Conservation (phyloP, 2,329 filamentous ascomycete species). For the Zasmidium citrigriseum region DNA sequence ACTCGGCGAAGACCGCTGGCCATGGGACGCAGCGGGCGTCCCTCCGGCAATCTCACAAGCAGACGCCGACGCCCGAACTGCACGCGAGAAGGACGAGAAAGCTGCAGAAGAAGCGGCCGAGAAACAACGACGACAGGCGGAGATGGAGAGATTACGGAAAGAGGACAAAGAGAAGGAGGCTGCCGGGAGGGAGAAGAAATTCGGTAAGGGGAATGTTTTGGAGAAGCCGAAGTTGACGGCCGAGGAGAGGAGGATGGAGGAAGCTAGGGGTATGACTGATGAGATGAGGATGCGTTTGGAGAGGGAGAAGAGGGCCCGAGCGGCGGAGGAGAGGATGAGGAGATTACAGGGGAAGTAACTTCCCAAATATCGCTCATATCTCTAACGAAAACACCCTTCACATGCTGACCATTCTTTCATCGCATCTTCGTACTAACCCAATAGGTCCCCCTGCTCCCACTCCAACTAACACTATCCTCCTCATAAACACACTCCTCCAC, state of each 20-base stretch:
- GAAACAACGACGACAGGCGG: conserved; percentile 66
- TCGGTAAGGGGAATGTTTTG: conserved; percentile 51
- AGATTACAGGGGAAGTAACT: conserved; percentile 54
- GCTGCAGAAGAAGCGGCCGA: conserved; percentile 65
- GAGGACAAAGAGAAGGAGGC: conserved; percentile 63
- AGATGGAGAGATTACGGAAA: conserved; percentile 69
- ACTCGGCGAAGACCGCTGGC: conserved; percentile 73
- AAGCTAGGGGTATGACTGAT: conserved; percentile 78
- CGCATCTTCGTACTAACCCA: conserved; percentile 72
- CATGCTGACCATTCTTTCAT: no score
- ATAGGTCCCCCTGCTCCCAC: conserved; percentile 76
- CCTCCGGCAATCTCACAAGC: conserved; percentile 69
- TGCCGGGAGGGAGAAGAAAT: conserved; percentile 52
- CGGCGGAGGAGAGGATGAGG: conserved; percentile 84
- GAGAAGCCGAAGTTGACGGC: conserved; percentile 67
- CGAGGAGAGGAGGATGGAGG: conserved; percentile 79
- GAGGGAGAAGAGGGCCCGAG: conserved; percentile 83
- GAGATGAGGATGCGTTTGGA: conserved; percentile 85
- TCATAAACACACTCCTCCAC: conserved; percentile 71
- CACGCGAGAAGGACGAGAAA: conserved; percentile 69
- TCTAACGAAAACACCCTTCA: no score
- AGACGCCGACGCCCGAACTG: conserved; percentile 70
- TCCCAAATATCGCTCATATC: no score
- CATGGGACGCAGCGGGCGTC: conserved; percentile 77
- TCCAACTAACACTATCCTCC: conserved; percentile 80